Conservation (phyloP, 805 yeast genomes). For the Teunomyces lycoperdinae region DNA sequence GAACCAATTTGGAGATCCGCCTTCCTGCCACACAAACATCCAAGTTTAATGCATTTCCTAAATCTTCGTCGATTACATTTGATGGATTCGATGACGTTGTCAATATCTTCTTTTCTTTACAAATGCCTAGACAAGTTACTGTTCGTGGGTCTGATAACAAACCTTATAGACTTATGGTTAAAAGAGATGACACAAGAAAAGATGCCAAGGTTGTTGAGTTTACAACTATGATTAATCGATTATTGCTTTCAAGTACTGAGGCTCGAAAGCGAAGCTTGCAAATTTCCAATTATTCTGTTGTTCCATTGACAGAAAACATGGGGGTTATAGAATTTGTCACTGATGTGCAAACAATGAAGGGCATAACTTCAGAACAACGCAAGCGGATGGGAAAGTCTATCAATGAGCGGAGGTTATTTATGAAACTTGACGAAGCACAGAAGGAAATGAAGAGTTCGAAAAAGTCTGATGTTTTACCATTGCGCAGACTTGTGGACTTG, state of each 20-base stretch:
- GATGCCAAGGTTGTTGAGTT: constrained; percentile 94
- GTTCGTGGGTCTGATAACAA: constrained; percentile 76
- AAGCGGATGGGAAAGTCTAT: constrained; percentile 17
- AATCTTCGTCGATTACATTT: constrained; percentile 47
- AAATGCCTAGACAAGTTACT: constrained; percentile 76
- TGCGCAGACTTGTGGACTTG: constrained; percentile 17
- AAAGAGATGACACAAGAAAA: constrained; percentile 89
- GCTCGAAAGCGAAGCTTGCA: constrained; percentile 69
- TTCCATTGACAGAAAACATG: constrained; percentile 79
- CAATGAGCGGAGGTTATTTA: constrained; percentile 23
- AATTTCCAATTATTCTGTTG: constrained; percentile 81
- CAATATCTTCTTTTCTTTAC: constrained; percentile 74
- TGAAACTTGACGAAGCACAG: constrained; percentile 26
- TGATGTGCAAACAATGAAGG: constrained; percentile 68
- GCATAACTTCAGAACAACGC: constrained; percentile 36
- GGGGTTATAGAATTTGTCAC: constrained; percentile 92
- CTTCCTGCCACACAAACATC: constrained; percentile 49
- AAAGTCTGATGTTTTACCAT: constrained; percentile 11
- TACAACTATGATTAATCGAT: constrained; percentile 78
- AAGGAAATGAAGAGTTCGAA: constrained; percentile 14
- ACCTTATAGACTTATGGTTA: constrained; percentile 74
- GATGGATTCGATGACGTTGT: constrained; percentile 65
- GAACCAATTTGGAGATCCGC: constrained; percentile 63
- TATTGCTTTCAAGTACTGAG: constrained; percentile 63
- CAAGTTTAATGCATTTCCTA: constrained; percentile 44